phyloP scores from a whole-genome alignment of 2,329 filamentous ascomycete species.

The Penicillium sp. region DNA sequence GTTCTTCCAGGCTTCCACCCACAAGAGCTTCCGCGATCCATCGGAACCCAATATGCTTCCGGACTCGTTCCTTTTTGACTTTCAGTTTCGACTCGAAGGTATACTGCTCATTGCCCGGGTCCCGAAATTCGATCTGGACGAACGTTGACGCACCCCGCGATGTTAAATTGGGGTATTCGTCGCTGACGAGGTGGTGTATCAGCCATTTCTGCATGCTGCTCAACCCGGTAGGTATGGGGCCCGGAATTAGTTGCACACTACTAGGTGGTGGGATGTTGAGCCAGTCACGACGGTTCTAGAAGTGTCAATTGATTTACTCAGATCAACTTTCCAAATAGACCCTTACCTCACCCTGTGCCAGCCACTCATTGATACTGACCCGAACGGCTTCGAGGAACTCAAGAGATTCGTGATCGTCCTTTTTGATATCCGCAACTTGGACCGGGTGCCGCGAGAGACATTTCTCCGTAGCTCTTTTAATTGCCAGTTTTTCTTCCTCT shows the following conservation, averaged over 20 bases:
- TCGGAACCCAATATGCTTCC: constrained; percentile 41
- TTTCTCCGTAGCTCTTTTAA: constrained; percentile 45
- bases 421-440: constrained; percentile 47
- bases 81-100: constrained; percentile 28
- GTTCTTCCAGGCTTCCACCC: constrained; percentile 39
- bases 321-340: neutral
- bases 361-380: constrained; percentile 48
- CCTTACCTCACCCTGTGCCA: constrained; percentile 26
- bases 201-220: constrained; percentile 63
- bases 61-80: constrained; percentile 26
- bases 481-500: constrained; percentile 52
- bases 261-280: constrained; percentile 45
- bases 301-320: neutral
- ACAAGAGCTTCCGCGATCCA: constrained; percentile 48
- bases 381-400: constrained; percentile 50
- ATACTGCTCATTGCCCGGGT: constrained; percentile 35
- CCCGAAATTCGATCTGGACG: constrained; percentile 40
- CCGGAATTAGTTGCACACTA: constrained; percentile 13
- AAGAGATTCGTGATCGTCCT: constrained; percentile 51
- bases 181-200: constrained; percentile 63
- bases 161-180: constrained; percentile 51
- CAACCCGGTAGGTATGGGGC: constrained; percentile 32
- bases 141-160: constrained; percentile 37
- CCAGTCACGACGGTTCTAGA: constrained; percentile 31
- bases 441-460: constrained; percentile 28